Base-by-base conservation (phyloP, 2,329 filamentous ascomycete genomes). In the Akanthomyces muscarius region DNA sequence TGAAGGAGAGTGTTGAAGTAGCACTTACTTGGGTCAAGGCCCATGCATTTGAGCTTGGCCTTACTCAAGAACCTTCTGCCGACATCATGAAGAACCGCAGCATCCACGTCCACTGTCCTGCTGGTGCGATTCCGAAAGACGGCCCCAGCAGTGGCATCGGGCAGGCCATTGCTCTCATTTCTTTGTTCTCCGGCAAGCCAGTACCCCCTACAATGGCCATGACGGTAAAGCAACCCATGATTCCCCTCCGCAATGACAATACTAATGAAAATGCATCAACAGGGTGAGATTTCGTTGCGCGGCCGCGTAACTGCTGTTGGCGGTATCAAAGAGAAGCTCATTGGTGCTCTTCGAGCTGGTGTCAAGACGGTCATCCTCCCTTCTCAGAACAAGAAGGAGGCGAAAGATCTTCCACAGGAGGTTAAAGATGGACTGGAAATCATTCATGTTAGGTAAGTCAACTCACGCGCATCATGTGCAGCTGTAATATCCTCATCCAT, bases 321-420 rank as follows among this genome's bases (percentile, higher is more conserved):
- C 60, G 95, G 95, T 21, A 98, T 99, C 79, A 97, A 98, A 78
- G 94, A 99, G 85, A 99, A 99, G 77, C 83, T 98, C 60, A 98
- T 99, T 72, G 95, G 95, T 25, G 95, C 95, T 10, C 81, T 96
- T 72, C 85, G 94, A 62, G 95, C 95, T 2, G 95, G 95, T 33
- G 94, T 99, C 65, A 96, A 97, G 83, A 94, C 91, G 38, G 94
- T 99, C 8, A 75, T 99, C 65, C 80, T 99, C 8, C 95, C 95
- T 3, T 85, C 89, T 38, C 89, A 91, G 69, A 99, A 99, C 74
- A 85, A 88, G 66, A 98, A 98, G 78, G 95, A 99, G 73, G 89
- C 90, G 64, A 90, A 90, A 75, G 94, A 98, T 76, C 81, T 98
- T 62, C 95, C 95, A 0, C 83, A 89, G 66, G 95, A 99, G 78